phyloP scores from a whole-genome alignment of 805 yeast genomes.

The Kregervanrija fluxuum region DNA sequence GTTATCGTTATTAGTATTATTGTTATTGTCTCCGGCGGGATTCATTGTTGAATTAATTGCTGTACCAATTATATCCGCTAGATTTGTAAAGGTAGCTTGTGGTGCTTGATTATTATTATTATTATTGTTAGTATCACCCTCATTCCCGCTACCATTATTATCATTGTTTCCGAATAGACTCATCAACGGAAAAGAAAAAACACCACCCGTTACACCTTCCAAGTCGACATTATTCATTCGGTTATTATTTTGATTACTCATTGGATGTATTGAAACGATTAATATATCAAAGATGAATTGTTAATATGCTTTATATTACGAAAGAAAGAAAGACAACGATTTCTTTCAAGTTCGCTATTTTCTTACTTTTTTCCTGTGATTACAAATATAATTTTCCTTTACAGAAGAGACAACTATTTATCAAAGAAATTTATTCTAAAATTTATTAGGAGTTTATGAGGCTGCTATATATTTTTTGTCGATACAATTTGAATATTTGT shows the following conservation, averaged over 20 bases:
- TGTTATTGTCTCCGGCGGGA: neutral
- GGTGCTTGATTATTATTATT: neutral
- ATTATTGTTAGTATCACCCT: too few species aligned
- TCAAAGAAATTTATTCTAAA: too few species aligned
- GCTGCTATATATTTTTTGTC: too few species aligned
- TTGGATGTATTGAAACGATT: neutral
- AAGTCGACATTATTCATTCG: neutral
- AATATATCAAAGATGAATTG: too few species aligned
- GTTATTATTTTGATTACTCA: neutral
- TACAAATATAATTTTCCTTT: neutral
- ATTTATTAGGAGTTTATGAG: too few species aligned
- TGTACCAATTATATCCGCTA: slow-evolving; percentile 1
- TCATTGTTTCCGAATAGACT: neutral
- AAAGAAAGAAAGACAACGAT: neutral
- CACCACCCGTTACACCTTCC: neutral
- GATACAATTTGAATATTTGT: too few species aligned
- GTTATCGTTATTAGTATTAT: neutral
- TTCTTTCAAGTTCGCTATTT: neutral
- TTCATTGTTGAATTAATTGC: neutral
- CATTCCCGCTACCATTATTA: neutral
- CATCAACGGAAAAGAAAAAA: neutral
- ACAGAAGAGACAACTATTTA: too few species aligned
- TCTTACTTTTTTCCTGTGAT: neutral
- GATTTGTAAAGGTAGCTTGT: neutral
- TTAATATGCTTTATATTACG: neutral